Conservation (phyloP, 1,284 basidiomycete species). For the Irpex rosettiformis region DNA sequence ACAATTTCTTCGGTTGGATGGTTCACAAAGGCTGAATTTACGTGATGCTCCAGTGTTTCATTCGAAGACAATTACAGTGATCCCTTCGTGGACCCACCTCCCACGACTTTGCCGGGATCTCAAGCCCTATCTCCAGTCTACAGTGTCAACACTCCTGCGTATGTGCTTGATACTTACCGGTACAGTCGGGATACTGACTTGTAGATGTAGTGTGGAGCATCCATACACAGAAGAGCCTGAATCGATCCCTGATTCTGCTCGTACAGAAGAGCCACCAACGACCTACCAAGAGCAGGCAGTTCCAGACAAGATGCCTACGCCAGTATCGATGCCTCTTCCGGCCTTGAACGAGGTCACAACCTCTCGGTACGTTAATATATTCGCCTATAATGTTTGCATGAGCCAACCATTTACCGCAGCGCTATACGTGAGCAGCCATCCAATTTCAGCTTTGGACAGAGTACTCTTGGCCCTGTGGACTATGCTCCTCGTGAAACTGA, state of each 20-base stretch:
- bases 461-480: constrained; percentile 16
- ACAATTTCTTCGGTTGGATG: constrained; percentile 1
- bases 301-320: constrained; percentile 14
- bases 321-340: constrained; percentile 33
- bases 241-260: constrained; percentile 20
- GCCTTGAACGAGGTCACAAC: constrained; percentile 35
- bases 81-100: constrained; percentile 30
- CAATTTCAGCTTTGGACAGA: constrained; percentile 27
- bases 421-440: constrained; percentile 21
- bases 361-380: constrained; percentile 25
- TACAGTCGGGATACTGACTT: not conserved
- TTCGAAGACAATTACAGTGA: constrained; percentile 40
- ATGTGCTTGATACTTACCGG: constrained; percentile 2
- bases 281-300: not conserved
- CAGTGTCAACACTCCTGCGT: constrained; percentile 23
- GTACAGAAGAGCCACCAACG: not conserved
- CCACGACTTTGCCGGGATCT: constrained; percentile 5
- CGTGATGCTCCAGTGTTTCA: constrained; percentile 20
- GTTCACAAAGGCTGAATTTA: not conserved
- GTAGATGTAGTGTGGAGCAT: not conserved
- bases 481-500: constrained; percentile 22
- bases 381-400: not conserved
- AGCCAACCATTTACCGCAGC: constrained; percentile 6
- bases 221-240: constrained; percentile 15
- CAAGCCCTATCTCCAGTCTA: constrained; percentile 21